phyloP scores from a whole-genome alignment of 192 early-diverging fungal species.

The Obelidium mucronatum region DNA sequence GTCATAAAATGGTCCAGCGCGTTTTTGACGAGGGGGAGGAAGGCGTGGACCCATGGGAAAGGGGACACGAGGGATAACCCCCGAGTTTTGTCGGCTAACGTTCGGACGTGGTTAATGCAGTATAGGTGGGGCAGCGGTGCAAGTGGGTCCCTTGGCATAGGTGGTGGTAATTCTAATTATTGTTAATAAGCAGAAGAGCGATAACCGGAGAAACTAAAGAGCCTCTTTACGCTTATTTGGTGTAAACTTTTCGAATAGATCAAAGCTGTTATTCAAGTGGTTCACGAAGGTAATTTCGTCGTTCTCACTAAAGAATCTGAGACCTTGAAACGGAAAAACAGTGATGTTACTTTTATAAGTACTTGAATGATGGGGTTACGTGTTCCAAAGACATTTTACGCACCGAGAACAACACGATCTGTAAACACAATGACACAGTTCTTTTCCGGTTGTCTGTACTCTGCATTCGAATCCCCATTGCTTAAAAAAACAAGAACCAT shows the following conservation, averaged over 20 bases:
- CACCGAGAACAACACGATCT: slow-evolving; percentile 7
- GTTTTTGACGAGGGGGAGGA: slow-evolving; percentile 83
- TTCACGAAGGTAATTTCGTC: slow-evolving; percentile 24
- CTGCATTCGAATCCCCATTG: not conserved
- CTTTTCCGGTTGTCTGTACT: slow-evolving; percentile 23
- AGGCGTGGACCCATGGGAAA: slow-evolving; percentile 9
- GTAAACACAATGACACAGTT: slow-evolving; percentile 17
- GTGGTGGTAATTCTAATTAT: not conserved
- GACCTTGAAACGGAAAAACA: not conserved
- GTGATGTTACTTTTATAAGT: not conserved
- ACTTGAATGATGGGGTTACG: not conserved
- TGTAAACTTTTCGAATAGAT: not conserved
- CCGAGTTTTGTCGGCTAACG: not conserved
- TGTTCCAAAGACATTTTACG: not conserved
- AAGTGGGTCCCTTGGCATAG: slow-evolving; percentile 17
- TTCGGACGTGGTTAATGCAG: not conserved
- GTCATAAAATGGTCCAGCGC: slow-evolving; percentile 93
- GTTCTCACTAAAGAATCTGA: slow-evolving; percentile 15
- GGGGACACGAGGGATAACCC: not conserved
- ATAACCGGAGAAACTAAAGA: not conserved
- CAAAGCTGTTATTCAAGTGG: slow-evolving; percentile 1
- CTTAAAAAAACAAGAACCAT: not conserved
- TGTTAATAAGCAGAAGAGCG: not conserved
- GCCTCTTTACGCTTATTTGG: not conserved
- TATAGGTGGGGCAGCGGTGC: not conserved